Evolutionary conservation across 75 land plant genomes (phyloP), one percentile per base, ranked within the genome.

Genomic region (Sequoia sempervirens): DNA sequence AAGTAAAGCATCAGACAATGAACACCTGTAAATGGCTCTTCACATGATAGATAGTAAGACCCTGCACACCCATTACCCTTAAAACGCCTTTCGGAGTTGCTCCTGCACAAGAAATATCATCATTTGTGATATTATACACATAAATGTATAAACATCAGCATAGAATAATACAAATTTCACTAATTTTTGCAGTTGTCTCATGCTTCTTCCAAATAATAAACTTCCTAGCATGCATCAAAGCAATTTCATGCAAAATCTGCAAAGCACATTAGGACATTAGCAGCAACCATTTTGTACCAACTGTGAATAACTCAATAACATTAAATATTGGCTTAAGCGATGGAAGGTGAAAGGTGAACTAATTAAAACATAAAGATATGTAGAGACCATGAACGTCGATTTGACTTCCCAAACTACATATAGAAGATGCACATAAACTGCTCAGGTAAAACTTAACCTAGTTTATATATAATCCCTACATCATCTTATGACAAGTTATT

Each of bases 81-180:
- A 93, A 72, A 80, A 93, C 94, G 38, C 93, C 94, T 90, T 93
- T 93, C n/a, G 93, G 94, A 6, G 93, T 93, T 82, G 94, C 94
- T 84, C 94, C 94, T 93, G 86, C 84, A 50, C 15, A 84, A 61
- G 82, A 79, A 41, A 80, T 34, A 40, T 78, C 26, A 14, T 12
- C 45, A 43, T 20, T 1, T n/a, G 80, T 78, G 32, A 78, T 43
- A 45, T 76, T n/a, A 11, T 45, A 11, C 14, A 41, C 43, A 40
- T 28, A 41, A 23, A 75, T 41, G 37, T 23, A 26, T 23, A 20
- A 23, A 40, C 23, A 78, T 43, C 52, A 45, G 30, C 36, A 78
- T 6, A 78, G 23, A 78, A 41, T 38, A 18, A 14, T 37, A 15
- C 20, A 74, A 36, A 36, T 37, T 36, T 14, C 37, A 73, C 18